Evolutionary conservation across 768 basidiomycete genomes (phyloP).

Genomic region (Termitomyces sp.): DNA sequence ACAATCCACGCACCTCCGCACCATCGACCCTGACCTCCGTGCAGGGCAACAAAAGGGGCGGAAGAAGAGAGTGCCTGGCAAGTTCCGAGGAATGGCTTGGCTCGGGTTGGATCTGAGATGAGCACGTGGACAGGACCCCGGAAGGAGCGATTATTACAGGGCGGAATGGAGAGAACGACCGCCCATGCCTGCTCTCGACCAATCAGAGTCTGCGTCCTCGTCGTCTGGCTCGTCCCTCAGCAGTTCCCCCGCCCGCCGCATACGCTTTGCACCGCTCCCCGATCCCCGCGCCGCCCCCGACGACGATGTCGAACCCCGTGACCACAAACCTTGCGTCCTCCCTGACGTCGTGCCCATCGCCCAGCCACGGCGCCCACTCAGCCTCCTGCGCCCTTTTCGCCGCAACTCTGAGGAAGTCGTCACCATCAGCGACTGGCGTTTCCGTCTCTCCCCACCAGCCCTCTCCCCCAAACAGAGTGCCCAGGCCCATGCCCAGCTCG

Average conservation of each 20-base stretch:
- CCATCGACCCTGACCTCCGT: no score
- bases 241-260: constrained; percentile 24
- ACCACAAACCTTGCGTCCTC: constrained; percentile 5
- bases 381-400: neutral
- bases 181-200: constrained; percentile 4
- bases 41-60: no score
- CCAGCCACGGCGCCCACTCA: constrained; percentile 3
- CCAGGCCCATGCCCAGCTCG: constrained; percentile 4
- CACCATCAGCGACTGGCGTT: neutral
- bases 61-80: neutral
- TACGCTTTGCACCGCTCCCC: constrained; percentile 84
- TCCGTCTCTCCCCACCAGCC: neutral
- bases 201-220: constrained; percentile 11
- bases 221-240: constrained; percentile 6
- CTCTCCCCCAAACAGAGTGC: constrained; percentile 10
- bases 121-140: constrained; percentile 15
- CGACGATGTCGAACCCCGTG: constrained; percentile 35
- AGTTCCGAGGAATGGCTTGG: neutral
- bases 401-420: no score
- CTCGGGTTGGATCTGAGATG: constrained; percentile 1
- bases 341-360: neutral
- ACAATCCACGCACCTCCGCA: no score
- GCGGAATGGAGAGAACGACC: neutral
- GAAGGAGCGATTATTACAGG: constrained; percentile 7
- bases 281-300: constrained; percentile 52